Base-by-base conservation (phyloP, 805 yeast species). In the Pichia occidentalis region DNA sequence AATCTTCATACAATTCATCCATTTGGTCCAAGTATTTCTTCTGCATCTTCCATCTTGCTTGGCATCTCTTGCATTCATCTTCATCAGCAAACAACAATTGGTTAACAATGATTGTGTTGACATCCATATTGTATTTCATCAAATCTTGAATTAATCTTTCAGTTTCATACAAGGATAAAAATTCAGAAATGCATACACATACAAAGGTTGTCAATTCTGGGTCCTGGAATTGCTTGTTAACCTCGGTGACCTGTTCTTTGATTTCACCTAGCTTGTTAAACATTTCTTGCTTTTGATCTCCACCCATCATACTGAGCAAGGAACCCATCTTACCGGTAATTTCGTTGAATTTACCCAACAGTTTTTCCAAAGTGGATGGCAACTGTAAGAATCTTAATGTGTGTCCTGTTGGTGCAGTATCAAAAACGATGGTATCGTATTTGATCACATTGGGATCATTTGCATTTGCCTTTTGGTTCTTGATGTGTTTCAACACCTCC, bases 351-450 rank as follows among this genome's bases (percentile, higher is more conserved):
- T 90, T 92, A 34, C 82, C 80, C 50, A 92, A 70, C 25, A 95
- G 72, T 59, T 85, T 86, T 52, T 87, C 94, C 45, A 92, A 67
- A 4, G 96, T 88, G 21, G 94, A 75, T 26, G 99, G 99, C 54
- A 92, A 75, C 63, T 88, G 96, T 59, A 92, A 70, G 61, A 92
- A 92, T 54, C 99, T 77, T 52, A 92, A 69, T 2, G 98, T 92
- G 63, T 92, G 99, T 25, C 99, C 99, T 0, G 99, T 92, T 51
- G 99, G 99, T 0, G 99, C 98, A n/a, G 99, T 92, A 61, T 92
- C 99, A 55, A 92, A 92, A 49, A 92, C 86, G 48, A 92, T 88
- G 7, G 95, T 86, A 50, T 84, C 86, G 59, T 83, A 92, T 32
- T 70, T 70, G 44, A 72, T 65, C 7, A 56, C 49, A 25, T 50